Conservation (phyloP, 495 filamentous ascomycete species). For the Sabuloglossum arenarium region DNA sequence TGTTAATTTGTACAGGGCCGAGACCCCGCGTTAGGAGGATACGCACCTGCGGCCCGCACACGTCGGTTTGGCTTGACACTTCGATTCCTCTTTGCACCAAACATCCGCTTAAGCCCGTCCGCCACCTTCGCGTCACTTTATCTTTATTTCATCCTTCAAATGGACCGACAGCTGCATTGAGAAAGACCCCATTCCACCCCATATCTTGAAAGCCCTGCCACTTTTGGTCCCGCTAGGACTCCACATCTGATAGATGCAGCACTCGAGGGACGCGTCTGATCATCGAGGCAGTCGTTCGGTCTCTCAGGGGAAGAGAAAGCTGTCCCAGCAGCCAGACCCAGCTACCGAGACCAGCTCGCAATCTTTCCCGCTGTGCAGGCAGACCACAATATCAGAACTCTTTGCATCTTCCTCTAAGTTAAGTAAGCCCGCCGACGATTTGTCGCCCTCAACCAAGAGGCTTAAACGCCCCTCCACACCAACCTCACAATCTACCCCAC, state of each 20-base stretch:
- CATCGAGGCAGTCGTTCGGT: conserved; percentile 1
- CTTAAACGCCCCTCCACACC: conserved; percentile 7
- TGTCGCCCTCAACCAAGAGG: conserved; percentile 6
- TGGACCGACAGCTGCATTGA: not conserved
- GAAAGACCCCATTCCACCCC: not conserved
- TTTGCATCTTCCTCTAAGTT: conserved; percentile 21
- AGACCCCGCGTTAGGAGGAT: too few relatives aligned
- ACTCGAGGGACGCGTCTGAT: conserved; percentile 3
- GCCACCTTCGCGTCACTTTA: not conserved
- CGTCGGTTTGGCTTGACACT: too few relatives aligned
- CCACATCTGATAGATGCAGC: conserved; percentile 1
- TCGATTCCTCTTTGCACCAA: too few relatives aligned
- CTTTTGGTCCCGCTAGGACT: not conserved
- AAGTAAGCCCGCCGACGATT: conserved; percentile 7
- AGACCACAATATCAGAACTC: conserved; percentile 29
- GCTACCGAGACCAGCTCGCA: not conserved
- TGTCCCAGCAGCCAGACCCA: conserved; percentile 19
- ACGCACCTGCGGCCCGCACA: too few relatives aligned
- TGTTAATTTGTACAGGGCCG: too few relatives aligned
- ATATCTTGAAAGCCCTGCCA: not conserved
- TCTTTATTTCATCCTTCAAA: not conserved
- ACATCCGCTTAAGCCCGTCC: not conserved
- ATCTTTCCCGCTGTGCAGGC: conserved; percentile 6
- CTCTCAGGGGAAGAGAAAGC: conserved; percentile 21
- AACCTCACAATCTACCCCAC: conserved; percentile 9